Evolutionary conservation across 2,329 filamentous ascomycete species (phyloP), one percentile per base, ranked within the genome.

Genomic region (Phaeosphaeriaceae sp.): DNA sequence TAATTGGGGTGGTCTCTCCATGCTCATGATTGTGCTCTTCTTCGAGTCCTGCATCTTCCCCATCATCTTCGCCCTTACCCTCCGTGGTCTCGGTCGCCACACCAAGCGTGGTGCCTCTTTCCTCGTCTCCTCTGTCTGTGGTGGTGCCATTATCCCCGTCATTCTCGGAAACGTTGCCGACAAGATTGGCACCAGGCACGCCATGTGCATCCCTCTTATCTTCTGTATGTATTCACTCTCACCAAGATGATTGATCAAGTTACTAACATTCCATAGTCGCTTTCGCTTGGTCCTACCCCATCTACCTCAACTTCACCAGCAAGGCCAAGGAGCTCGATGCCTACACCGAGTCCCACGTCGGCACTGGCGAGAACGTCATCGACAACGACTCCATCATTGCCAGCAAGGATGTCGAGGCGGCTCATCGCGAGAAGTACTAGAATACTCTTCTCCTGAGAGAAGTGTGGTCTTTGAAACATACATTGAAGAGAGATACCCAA

Each of bases 21-120:
- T 78, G 68, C 65, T 78, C 17, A 77, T 77, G 70, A 63, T 78
- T 21, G 74, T 77, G 11, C 49, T 52, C 22, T 78, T 77, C 68
- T 78, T 78, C 65, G 76, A 78, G 54, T 73, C 67, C 23, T 77
- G 74, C 59, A 74, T 92, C 67, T 97, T 92, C 83, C 93, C 93
- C 0, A 88, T 94, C 1, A 89, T 95, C 59, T 93, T 93, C 66
- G 88, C 91, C 3, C 84, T 95, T 13, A 91, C 90, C 2, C 88
- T 97, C 59, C 87, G 92, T 22, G 91, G 90, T 1, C 83, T 93
- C 1, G 91, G 92, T 6, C 85, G 88, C 19, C 89, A 94, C 78
- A 91, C 89, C 35, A 93, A 94, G 81, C 85, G 90, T 60, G 91
- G 91, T 1, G 89, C 88, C 2, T 90, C 90, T 1, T 90, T 87